These are phyloP conservation scores for Scheffersomyces segobiensis DNA, from an alignment of 1,139 yeast genomes.

Conservation along the genomic window DNA sequence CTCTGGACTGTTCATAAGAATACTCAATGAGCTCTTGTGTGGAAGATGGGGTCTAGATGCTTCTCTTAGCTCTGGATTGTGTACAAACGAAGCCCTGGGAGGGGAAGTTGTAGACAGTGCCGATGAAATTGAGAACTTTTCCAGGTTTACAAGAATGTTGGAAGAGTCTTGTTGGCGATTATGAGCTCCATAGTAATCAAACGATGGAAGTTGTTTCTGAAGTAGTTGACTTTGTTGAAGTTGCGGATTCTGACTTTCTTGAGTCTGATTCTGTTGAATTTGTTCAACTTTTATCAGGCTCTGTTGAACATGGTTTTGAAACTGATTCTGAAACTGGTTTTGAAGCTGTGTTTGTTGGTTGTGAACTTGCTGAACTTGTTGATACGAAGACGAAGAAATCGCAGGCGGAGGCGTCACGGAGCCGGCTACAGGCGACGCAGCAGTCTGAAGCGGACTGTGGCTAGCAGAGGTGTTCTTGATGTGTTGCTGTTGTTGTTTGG, in stretches of 20 bases:
- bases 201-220: not conserved
- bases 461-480: not conserved
- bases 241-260: constrained; percentile 1
- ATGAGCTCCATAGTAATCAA: not conserved
- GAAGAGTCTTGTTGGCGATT: not conserved
- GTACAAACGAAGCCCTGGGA: not conserved
- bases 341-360: not conserved
- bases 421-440: constrained; percentile 5
- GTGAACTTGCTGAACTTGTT: not conserved
- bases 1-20: constrained; percentile 13
- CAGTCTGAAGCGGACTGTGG: not conserved
- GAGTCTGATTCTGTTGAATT: not conserved
- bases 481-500: constrained; percentile 38
- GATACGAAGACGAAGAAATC: not conserved
- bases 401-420: constrained; percentile 2
- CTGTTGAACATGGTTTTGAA: not conserved
- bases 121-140: not conserved
- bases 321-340: not conserved
- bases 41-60: constrained; percentile 2
- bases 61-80: not conserved
- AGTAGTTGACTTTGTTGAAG: not conserved
- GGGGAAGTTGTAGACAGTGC: not conserved
- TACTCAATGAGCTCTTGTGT: constrained; percentile 11
- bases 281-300: not conserved
- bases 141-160: not conserved